Percentiles rank a stretch among this genome's conserved stretches.
Evolutionary conservation across 768 basidiomycete species (phyloP).

Genomic region (Amanita thiersii): DNA sequence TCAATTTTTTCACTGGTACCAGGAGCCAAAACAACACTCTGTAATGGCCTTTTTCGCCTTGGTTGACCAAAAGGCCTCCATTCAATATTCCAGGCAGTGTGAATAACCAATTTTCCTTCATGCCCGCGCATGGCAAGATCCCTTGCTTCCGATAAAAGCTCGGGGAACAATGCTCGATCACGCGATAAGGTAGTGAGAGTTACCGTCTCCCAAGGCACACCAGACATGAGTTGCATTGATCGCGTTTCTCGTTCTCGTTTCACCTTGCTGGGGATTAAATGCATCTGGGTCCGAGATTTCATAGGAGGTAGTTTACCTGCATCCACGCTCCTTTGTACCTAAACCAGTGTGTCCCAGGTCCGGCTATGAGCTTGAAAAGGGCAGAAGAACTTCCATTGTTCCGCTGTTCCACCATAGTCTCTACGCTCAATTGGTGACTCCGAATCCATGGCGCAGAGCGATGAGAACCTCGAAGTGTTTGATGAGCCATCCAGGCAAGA

Average conservation of each 20-base stretch:
- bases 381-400: conserved; percentile 89
- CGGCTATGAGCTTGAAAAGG: conserved; percentile 89
- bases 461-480: conserved; percentile 27
- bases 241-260: conserved; percentile 92
- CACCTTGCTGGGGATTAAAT: conserved; percentile 44
- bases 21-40: conserved; percentile 80
- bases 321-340: conserved; percentile 91
- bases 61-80: conserved; percentile 96
- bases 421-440: conserved; percentile 92
- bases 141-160: conserved; percentile 81
- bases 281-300: conserved; percentile 5
- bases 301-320: conserved; percentile 50
- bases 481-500: conserved; percentile 88
- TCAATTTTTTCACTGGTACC: conserved; percentile 85
- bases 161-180: conserved; percentile 74
- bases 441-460: conserved; percentile 43
- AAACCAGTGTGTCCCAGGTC: conserved; percentile 91
- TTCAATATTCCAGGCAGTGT: conserved; percentile 94
- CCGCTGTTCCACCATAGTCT: conserved; percentile 82
- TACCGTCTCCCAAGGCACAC: conserved; percentile 95
- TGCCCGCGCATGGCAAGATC: conserved; percentile 78
- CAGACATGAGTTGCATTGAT: conserved; percentile 85
- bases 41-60: conserved; percentile 73
- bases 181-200: conserved; percentile 88
- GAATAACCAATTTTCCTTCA: conserved; percentile 92